These are phyloP conservation scores for Cyberlindnera mrakii DNA, from an alignment of 805 yeast genomes.

Conservation along the genomic window DNA sequence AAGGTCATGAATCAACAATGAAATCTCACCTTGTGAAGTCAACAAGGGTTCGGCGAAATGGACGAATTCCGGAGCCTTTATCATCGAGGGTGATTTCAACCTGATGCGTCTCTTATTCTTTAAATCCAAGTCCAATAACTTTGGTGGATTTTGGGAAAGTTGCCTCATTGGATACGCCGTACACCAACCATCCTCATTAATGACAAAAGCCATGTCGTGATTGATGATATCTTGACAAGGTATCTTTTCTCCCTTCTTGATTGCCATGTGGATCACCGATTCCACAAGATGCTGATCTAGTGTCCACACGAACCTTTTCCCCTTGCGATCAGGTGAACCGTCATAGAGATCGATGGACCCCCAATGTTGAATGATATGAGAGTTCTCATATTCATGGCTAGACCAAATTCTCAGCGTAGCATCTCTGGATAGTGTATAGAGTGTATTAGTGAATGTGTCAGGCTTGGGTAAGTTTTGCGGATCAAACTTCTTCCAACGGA, in stretches of 20 bases:
- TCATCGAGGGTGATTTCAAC: slow-evolving; percentile 22
- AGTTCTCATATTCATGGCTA: slow-evolving; percentile 53
- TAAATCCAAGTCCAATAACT: slow-evolving; percentile 12
- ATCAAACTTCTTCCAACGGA: slow-evolving; percentile 50
- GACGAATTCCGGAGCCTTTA: slow-evolving; percentile 27
- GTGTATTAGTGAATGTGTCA: slow-evolving; percentile 38
- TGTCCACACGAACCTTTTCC: slow-evolving; percentile 30
- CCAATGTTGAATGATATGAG: slow-evolving; percentile 51
- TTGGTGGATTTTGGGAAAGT: slow-evolving; percentile 50
- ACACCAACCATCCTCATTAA: slow-evolving; percentile 35
- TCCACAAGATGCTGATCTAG: slow-evolving; percentile 35
- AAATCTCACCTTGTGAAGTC: slow-evolving; percentile 24
- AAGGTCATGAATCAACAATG: slow-evolving; percentile 41
- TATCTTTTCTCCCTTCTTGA: slow-evolving; percentile 17
- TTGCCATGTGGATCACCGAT: slow-evolving; percentile 16
- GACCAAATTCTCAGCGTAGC: slow-evolving; percentile 62
- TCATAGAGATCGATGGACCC: slow-evolving; percentile 35
- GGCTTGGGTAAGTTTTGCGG: slow-evolving; percentile 20
- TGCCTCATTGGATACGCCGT: slow-evolving; percentile 44
- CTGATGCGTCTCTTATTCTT: slow-evolving; percentile 12
- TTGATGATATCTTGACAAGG: slow-evolving; percentile 16
- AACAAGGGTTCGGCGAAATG: slow-evolving; percentile 29
- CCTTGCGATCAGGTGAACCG: slow-evolving; percentile 3
- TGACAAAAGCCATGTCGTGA: slow-evolving; percentile 36
- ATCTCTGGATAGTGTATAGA: slow-evolving; percentile 64